A percentile compares a stretch with the other conserved stretches of the same genome.
phyloP scores from a whole-genome alignment of 345 rosid species.

The Arabidopsis thaliana region TAIR10.1 NC_003076.8:20354501-20355000 shows the following conservation, averaged over 20 bases:
- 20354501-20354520: background rate
- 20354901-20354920: background rate
- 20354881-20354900: background rate
- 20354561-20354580: background rate
- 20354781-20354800: conserved; percentile 29
- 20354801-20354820: conserved; percentile 34
- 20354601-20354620: conserved; percentile 28
- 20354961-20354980: background rate
- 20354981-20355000: background rate
- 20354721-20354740: conserved; percentile 32
- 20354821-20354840: conserved; percentile 32
- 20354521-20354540: conserved; percentile 21
- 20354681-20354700: conserved; percentile 36
- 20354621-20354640: conserved; percentile 13
- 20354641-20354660: conserved; percentile 3
- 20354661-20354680: conserved; percentile 31
- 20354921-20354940: background rate
- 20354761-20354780: conserved; percentile 38
- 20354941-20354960: background rate
- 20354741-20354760: conserved; percentile 5
- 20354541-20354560: background rate
- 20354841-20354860: conserved; percentile 29
- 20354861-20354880: background rate
- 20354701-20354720: conserved; percentile 25
- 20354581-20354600: conserved; percentile 14